Evolutionary conservation across 2,329 filamentous ascomycete species (phyloP).

Genomic region (Xylariaceae sp.): DNA sequence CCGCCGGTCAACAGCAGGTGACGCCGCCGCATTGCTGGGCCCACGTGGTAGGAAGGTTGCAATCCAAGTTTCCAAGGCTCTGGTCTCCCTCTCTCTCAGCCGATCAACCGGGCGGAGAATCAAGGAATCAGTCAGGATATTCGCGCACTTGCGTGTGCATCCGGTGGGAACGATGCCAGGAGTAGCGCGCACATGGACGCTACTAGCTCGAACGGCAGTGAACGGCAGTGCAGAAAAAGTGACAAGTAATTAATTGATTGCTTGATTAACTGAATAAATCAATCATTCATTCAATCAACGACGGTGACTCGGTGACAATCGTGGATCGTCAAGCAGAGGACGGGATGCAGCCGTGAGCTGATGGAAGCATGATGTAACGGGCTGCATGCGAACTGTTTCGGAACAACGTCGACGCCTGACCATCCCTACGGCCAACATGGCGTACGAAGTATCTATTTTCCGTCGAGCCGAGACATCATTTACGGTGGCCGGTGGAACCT

Average conservation of each 20-base stretch:
- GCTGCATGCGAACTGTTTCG: too few species aligned
- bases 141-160: conserved; percentile 17
- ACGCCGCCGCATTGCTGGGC: conserved; percentile 37
- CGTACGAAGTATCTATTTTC: too few species aligned
- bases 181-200: conserved; percentile 17
- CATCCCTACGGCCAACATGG: too few species aligned
- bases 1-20: conserved; percentile 36
- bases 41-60: conserved; percentile 5
- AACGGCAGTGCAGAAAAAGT: background rate
- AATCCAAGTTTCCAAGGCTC: background rate
- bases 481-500: background rate
- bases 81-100: conserved; percentile 7
- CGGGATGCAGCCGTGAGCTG: background rate
- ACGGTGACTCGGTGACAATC: too few species aligned
- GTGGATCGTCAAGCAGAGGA: too few species aligned
- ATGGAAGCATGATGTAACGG: background rate
- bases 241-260: background rate
- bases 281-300: background rate
- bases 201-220: background rate
- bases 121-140: conserved; percentile 17
- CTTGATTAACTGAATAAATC: too few species aligned
- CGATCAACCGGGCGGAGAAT: background rate
- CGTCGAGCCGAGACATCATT: too few species aligned
- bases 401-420: too few species aligned
- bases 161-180: conserved; percentile 12